Conservation (phyloP, 2,329 filamentous ascomycete genomes). For the Neofusicoccum umdonicola region DNA sequence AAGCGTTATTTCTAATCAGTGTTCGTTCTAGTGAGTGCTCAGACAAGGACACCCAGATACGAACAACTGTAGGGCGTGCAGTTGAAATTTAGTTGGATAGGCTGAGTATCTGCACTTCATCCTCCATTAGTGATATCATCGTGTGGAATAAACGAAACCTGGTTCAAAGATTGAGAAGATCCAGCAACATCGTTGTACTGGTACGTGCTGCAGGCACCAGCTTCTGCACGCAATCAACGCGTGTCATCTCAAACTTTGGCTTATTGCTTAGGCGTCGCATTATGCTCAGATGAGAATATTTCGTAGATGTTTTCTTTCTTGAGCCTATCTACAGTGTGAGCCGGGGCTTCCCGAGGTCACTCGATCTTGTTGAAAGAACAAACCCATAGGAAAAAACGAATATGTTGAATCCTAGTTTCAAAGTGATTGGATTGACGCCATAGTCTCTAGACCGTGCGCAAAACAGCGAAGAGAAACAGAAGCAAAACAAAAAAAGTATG, state of each 20-base stretch:
- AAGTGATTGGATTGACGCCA: not conserved
- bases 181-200: not conserved
- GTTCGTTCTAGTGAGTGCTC: too few species aligned
- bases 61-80: not conserved
- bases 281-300: not conserved
- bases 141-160: not conserved
- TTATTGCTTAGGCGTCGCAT: too few species aligned
- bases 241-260: too few species aligned
- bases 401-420: not conserved
- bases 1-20: too few species aligned
- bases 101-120: not conserved
- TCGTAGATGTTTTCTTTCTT: not conserved
- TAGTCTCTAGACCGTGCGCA: too few species aligned
- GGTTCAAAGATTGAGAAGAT: not conserved
- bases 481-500: not conserved
- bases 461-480: not conserved
- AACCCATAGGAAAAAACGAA: not conserved
- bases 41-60: too few species aligned
- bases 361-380: not conserved
- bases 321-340: not conserved
- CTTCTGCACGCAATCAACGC: too few species aligned
- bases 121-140: not conserved
- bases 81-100: not conserved
- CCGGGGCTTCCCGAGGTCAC: not conserved
- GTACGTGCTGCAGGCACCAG: not conserved